These are phyloP conservation scores for Flammula alnicola DNA, from an alignment of 1,284 basidiomycete species.

Conservation along the genomic window DNA sequence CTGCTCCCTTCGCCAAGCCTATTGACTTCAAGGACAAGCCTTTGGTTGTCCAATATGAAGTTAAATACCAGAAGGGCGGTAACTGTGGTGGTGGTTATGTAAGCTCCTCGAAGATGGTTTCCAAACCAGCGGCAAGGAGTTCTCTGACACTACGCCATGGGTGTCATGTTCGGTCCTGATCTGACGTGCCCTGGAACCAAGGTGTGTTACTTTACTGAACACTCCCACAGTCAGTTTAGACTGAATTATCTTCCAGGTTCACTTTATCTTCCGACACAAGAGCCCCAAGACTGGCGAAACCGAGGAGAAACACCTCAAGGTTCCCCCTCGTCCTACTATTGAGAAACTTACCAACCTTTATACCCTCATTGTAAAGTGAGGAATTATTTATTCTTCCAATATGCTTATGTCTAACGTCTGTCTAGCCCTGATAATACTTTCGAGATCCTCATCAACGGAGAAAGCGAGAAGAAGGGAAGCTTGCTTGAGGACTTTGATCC, in stretches of 20 bases:
- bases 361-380: constrained; percentile 87
- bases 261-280: constrained; percentile 98
- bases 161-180: constrained; percentile 95
- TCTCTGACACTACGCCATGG: constrained; percentile 98
- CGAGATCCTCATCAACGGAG: constrained; percentile 91
- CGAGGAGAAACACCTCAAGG: constrained; percentile 96
- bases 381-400: constrained; percentile 6
- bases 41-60: constrained; percentile 97
- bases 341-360: constrained; percentile 91
- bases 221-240: constrained; percentile 13
- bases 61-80: constrained; percentile 99
- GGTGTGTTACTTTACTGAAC: constrained; percentile 43
- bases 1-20: constrained; percentile 82
- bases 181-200: constrained; percentile 87
- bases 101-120: constrained; percentile 95
- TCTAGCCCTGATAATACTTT: constrained; percentile 92
- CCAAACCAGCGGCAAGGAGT: constrained; percentile 90
- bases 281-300: constrained; percentile 89
- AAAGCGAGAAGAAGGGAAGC: constrained; percentile 78
- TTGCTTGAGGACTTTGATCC: constrained; percentile 96
- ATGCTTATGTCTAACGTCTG: neutral
- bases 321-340: constrained; percentile 84
- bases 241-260: constrained; percentile 56
- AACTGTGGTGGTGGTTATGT: constrained; percentile 99
- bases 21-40: constrained; percentile 89